These are phyloP conservation scores for Mycena olivaceomarginata DNA, from an alignment of 768 basidiomycete species.

Conservation along the genomic window DNA sequence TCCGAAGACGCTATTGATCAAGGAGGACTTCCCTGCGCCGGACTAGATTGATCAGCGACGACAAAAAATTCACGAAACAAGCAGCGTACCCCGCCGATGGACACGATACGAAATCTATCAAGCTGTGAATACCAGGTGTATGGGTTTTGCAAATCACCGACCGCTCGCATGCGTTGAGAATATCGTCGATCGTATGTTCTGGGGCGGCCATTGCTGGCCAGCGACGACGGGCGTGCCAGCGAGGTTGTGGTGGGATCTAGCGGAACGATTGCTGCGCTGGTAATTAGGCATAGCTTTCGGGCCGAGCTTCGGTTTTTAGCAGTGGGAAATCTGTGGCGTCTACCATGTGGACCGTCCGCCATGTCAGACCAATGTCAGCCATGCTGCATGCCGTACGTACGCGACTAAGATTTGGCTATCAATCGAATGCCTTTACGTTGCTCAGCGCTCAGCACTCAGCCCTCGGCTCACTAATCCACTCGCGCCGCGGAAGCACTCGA, in stretches of 20 bases:
- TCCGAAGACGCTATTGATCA: slow-evolving; percentile 11
- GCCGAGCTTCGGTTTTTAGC: no score
- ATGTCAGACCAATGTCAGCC: no score
- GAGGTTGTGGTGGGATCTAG: not conserved
- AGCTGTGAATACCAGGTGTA: not conserved
- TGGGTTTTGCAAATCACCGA: not conserved
- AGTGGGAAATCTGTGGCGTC: no score
- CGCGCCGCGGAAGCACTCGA: no score
- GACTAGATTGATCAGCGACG: not conserved
- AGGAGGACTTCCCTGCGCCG: slow-evolving; percentile 2
- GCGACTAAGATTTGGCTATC: no score
- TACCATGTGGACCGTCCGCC: no score
- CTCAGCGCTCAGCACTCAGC: no score
- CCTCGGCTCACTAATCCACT: no score
- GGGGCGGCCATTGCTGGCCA: not conserved
- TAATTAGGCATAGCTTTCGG: no score
- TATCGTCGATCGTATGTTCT: not conserved
- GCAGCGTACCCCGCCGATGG: not conserved
- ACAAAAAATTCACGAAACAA: not conserved
- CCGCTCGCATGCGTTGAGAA: not conserved
- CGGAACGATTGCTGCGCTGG: not conserved
- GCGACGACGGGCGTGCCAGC: not conserved
- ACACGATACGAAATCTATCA: slow-evolving; percentile 15
- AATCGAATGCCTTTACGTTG: no score
- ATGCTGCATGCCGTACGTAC: no score